A percentile compares a stretch with the other conserved stretches of the same genome.
phyloP scores from a whole-genome alignment of 306 rosid genomes.

The Corylus americana region DNA sequence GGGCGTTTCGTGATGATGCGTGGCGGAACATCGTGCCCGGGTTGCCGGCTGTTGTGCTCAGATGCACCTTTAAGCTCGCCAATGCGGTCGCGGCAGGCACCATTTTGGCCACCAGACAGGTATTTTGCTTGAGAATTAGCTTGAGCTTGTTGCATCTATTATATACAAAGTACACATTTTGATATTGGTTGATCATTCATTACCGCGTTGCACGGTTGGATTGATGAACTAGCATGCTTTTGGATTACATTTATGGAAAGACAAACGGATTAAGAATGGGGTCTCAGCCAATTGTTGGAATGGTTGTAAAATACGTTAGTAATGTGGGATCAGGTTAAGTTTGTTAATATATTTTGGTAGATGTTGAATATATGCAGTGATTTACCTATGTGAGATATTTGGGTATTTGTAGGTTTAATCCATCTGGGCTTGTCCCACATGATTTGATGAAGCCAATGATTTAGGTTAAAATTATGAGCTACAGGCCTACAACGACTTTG shows the following conservation, averaged over 20 bases:
- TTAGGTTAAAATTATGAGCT: not conserved
- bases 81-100: constrained; percentile 72
- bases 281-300: not conserved
- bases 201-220: too few species aligned
- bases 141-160: too few species aligned
- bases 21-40: constrained; percentile 93
- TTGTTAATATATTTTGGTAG: not conserved
- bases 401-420: not conserved
- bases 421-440: not conserved
- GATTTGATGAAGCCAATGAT: not conserved
- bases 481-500: too few species aligned
- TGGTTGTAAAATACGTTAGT: not conserved
- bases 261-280: not conserved
- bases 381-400: not conserved
- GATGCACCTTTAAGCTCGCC: constrained; percentile 79
- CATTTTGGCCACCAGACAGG: constrained; percentile 76
- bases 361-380: not conserved
- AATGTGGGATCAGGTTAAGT: not conserved
- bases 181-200: not conserved
- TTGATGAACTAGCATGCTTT: not conserved
- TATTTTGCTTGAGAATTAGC: constrained; percentile 19
- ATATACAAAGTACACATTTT: too few species aligned
- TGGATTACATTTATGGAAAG: not conserved
- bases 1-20: constrained; percentile 78
- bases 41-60: constrained; percentile 71